These are phyloP conservation scores for Dothideomycetes sp. DNA, from an alignment of 2,329 filamentous ascomycete genomes.

Conservation along the genomic window DNA sequence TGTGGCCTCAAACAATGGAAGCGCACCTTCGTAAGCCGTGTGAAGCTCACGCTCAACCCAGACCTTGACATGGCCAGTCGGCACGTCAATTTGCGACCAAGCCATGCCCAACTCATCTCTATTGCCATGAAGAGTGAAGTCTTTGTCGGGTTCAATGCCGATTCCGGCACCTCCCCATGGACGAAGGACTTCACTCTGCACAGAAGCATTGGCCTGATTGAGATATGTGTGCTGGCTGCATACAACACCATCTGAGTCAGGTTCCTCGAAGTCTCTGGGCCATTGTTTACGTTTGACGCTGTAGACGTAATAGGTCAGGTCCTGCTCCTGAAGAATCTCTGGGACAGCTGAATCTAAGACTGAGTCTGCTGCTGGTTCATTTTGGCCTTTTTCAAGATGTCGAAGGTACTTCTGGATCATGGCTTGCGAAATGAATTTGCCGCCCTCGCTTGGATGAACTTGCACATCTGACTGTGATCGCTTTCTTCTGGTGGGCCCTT, in stretches of 20 bases:
- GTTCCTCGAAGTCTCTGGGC: neutral
- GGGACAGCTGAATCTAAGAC: neutral
- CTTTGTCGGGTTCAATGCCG: neutral
- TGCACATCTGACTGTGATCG: too few relatives aligned
- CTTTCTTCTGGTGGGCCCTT: too few relatives aligned
- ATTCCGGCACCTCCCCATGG: neutral
- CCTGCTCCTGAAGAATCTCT: neutral
- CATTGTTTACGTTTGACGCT: constrained; percentile 10
- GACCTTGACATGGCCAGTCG: constrained; percentile 3
- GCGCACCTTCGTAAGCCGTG: constrained; percentile 1
- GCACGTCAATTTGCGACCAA: constrained; percentile 1
- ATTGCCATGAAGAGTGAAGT: neutral
- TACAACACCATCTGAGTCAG: neutral
- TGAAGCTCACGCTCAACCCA: constrained; percentile 5
- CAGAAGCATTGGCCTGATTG: constrained; percentile 7
- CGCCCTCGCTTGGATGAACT: neutral
- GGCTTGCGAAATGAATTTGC: neutral
- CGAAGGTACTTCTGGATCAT: too few relatives aligned
- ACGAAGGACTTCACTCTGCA: constrained; percentile 5
- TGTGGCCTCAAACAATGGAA: constrained; percentile 4
- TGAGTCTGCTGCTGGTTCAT: neutral
- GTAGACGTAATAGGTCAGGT: constrained; percentile 9
- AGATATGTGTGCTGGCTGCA: constrained; percentile 2
- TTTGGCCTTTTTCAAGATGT: constrained; percentile 1
- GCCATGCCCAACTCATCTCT: neutral